These are phyloP conservation scores for Trametes cingulata DNA, from an alignment of 768 basidiomycete species.

Conservation along the genomic window DNA sequence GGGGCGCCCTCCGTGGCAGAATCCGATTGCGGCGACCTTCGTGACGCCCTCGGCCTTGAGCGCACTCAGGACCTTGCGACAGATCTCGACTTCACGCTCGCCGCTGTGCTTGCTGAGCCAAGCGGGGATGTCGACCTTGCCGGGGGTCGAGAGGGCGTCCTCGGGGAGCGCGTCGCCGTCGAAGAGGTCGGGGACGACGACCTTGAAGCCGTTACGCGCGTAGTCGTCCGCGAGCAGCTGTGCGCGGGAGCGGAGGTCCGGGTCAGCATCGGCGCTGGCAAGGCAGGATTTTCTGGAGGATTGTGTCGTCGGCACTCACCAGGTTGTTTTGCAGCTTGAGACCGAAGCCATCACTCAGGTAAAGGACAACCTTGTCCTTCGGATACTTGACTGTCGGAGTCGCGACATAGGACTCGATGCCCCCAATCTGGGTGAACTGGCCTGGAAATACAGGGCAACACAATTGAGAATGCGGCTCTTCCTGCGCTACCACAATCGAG, in stretches of 20 bases:
- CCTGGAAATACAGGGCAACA: slow-evolving; percentile 29
- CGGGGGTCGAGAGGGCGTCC: slow-evolving; percentile 16
- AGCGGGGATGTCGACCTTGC: slow-evolving; percentile 30
- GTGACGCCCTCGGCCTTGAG: slow-evolving; percentile 63
- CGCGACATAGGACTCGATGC: slow-evolving; percentile 42
- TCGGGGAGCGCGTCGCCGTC: slow-evolving; percentile 36
- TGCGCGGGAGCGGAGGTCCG: background rate
- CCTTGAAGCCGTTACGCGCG: slow-evolving; percentile 43
- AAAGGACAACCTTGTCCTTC: slow-evolving; percentile 39
- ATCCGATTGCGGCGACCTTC: slow-evolving; percentile 60
- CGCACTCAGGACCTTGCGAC: slow-evolving; percentile 57
- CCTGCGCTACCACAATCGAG: slow-evolving; percentile 38
- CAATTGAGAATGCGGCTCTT: slow-evolving; percentile 43
- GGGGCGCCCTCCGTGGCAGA: slow-evolving; percentile 69
- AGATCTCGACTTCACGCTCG: slow-evolving; percentile 31
- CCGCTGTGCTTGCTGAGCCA: slow-evolving; percentile 41
- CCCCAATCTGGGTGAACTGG: slow-evolving; percentile 38
- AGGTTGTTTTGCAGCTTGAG: slow-evolving; percentile 32
- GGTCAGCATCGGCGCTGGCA: background rate
- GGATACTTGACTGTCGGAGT: slow-evolving; percentile 39
- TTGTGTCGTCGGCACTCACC: slow-evolving; percentile 36
- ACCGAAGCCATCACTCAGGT: slow-evolving; percentile 41
- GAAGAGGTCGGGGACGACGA: slow-evolving; percentile 39
- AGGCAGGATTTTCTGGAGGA: background rate
- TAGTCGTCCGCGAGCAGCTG: slow-evolving; percentile 48